These are phyloP conservation scores for Acanthamoeba castellanii DNA, from an alignment of 208 protist species.

Conservation along the genomic window DNA sequence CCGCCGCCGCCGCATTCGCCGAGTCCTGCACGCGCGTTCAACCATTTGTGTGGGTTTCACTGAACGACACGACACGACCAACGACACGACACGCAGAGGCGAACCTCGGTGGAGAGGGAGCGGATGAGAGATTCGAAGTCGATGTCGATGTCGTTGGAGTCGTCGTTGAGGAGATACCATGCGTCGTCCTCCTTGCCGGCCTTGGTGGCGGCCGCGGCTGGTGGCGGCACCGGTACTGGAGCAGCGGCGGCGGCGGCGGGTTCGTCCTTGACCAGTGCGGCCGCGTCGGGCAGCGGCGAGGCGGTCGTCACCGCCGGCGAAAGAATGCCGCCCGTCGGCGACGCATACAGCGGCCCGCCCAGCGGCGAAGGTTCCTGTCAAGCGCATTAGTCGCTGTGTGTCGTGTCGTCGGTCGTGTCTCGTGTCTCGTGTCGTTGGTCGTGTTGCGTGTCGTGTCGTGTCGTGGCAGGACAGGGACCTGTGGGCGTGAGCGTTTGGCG, in stretches of 20 bases:
- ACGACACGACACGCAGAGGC: not conserved
- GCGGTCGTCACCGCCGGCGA: not conserved
- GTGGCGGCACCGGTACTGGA: not conserved
- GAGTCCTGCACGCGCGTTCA: not conserved
- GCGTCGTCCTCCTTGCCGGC: not conserved
- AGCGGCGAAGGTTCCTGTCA: too few species aligned
- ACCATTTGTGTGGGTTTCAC: not conserved
- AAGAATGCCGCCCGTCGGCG: not conserved
- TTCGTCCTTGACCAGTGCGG: not conserved
- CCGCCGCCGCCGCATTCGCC: not conserved
- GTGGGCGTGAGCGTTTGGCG: too few species aligned
- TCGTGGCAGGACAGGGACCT: too few species aligned
- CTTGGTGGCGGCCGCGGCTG: not conserved
- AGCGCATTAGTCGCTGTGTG: too few species aligned
- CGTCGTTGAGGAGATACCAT: conserved; percentile 23
- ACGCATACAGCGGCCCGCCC: not conserved
- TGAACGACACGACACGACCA: not conserved
- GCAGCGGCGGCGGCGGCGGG: not conserved
- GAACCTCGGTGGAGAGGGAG: not conserved
- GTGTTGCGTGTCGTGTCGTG: too few species aligned
- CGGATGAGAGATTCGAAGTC: conserved; percentile 14
- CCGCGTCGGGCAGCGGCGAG: not conserved
- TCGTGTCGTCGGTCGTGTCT: too few species aligned
- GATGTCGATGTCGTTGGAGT: conserved; percentile 34
- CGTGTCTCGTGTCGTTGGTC: too few species aligned